Base-by-base conservation (phyloP, 495 filamentous ascomycete species). In the Ramalina peruviana region DNA sequence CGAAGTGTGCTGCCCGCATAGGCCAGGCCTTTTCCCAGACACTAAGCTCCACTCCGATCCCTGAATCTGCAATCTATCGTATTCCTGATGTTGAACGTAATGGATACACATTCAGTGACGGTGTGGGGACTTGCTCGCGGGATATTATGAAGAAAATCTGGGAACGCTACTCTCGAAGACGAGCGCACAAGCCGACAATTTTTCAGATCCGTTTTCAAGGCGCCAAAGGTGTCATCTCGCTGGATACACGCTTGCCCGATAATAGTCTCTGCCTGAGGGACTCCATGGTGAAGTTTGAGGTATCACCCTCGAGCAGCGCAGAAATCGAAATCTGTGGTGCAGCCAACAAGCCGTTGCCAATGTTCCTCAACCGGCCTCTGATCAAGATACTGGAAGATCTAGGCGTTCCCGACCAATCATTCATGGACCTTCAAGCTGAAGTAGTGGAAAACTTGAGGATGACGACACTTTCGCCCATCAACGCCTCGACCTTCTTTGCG, bases 21-120 rank as follows among this genome's bases (percentile, higher is more conserved):
- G 87, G 87, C 1, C 87, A 92, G 57, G 80, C 83, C 0, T 92
- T 92, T 46, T 84, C 85, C 0, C 83, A 92, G 50, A 92, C 87
- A 0, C 71, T 66, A 0, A 66, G 63, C 30, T 65, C 80, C 0
- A 67, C 75, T 25, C 54, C 71, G 1, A 56, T 85, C 1, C 55
- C 66, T 3, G 51, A 69, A 5, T 36, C 65, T 16, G 62, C 65
- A 1, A 36, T 58, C 44, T 6, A 2, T 17, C 26, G 1, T 0
- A 72, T 79, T 0, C 52, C 48, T 0, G 81, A 72, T 45, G 60
- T 78, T 13, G 53, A 66, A 51, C 54, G 66, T 51, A 58, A 59
- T 33, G 58, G 54, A 11, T 66, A 82, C n/a, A 70, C 76, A 0
- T 90, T 90, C 57, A 86, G 81, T 53, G 86, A 92, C 57, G 86